Evolutionary conservation across 371 early-diverging fungal genomes (phyloP), one percentile per base, ranked within the genome.

Genomic region (Apophysomyces variabilis): DNA sequence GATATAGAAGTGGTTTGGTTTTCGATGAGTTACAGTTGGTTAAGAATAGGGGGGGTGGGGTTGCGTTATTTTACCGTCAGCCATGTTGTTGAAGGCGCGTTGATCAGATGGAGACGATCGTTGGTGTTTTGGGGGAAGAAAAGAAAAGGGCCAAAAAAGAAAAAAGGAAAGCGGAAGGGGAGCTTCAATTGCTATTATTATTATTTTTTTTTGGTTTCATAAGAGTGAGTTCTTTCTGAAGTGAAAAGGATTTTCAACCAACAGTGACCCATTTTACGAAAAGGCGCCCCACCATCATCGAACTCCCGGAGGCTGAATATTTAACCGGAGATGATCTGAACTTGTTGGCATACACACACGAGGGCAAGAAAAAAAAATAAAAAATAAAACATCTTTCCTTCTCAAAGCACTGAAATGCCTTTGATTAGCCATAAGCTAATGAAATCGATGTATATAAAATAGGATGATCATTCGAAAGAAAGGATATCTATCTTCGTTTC

Each of bases 121-220:
- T 21, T 50, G 21, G 54, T 50, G 21, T 50, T 16, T 50, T 50
- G 16, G 54, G 54, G 54, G 35, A 21, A 50, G 21, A 50, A 50
- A 50, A 5, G 21, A 8, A 50, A 21, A 45, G 46, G 16, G 46
- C 46, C n/a, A n/a, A 50, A 21, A 50, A 50, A 50, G 21, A 50
- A 50, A 50, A 50, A 50, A 50, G 54, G 54, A 21, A 50, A 50
- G 54, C 54, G 54, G 54, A 50, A 50, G 54, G 54, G 54, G 54
- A 50, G 54, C 54, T 50, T 26, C 54, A 50, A 50, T 18, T 12
- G 16, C 13, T 12, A 45, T n/a, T 12, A 45, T 12, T 43, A 50
- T 18, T 11, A 41, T 47, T 50, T 50, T 21, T 50, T 50, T 21
- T 50, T 50, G 54, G 54, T 50, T 50, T 50, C 54, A 50, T 26